Percentiles rank a stretch among this genome's conserved stretches.
phyloP scores from a whole-genome alignment of 1,139 yeast genomes.

The Candida freyschussii region DNA sequence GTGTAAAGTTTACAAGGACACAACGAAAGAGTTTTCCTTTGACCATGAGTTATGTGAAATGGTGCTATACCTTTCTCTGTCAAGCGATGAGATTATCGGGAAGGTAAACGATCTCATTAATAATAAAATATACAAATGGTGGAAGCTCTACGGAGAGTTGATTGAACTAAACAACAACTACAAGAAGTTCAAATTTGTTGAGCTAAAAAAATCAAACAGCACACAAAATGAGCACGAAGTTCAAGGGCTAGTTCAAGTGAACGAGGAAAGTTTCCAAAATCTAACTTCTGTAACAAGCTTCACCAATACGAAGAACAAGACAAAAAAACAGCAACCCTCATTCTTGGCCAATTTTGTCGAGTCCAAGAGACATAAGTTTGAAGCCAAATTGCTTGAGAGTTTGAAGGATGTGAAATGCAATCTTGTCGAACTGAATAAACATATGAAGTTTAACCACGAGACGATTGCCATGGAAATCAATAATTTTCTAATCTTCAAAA shows the following conservation, averaged over 20 bases:
- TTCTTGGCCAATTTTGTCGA: constrained; percentile 33
- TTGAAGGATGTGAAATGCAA: constrained; percentile 25
- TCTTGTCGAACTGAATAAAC: constrained; percentile 23
- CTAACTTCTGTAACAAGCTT: constrained; percentile 14
- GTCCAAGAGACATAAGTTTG: constrained; percentile 34
- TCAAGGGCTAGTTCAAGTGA: constrained; percentile 10
- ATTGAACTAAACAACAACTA: constrained; percentile 29
- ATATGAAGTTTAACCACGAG: constrained; percentile 49
- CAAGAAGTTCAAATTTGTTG: constrained; percentile 21
- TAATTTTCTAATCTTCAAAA: constrained; percentile 47
- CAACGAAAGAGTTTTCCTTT: constrained; percentile 20
- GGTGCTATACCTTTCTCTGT: constrained; percentile 24
- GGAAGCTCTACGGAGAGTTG: constrained; percentile 36
- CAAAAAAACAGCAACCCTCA: constrained; percentile 22
- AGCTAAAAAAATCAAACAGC: constrained; percentile 6
- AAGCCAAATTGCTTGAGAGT: constrained; percentile 29
- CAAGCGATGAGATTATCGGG: constrained; percentile 34
- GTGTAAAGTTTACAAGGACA: constrained; percentile 11
- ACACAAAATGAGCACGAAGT: constrained; percentile 1
- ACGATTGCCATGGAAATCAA: constrained; percentile 58
- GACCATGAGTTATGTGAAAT: constrained; percentile 21
- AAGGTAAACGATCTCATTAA: constrained; percentile 38
- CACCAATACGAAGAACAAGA: constrained; percentile 4
- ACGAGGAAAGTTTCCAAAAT: constrained; percentile 17
- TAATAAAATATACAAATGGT: constrained; percentile 47